Conservation (phyloP, 78 protist species). For the Creolimax fragrantissima region DNA sequence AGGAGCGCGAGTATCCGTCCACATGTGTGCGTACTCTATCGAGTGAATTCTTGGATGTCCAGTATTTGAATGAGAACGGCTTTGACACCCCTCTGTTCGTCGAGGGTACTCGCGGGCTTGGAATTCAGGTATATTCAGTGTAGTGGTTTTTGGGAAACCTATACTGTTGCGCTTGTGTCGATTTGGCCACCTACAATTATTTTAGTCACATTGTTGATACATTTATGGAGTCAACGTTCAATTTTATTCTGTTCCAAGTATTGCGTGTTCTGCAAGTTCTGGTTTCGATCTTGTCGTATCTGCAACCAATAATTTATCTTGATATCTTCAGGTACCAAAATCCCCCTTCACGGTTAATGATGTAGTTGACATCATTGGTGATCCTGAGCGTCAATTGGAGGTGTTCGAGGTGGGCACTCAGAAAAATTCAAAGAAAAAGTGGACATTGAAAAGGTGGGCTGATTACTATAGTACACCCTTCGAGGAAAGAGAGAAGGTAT, state of each 20-base stretch:
- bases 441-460: background rate
- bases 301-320: background rate
- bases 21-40: background rate
- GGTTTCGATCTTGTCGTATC: background rate
- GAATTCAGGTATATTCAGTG: background rate
- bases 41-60: background rate
- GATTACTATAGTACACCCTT: background rate
- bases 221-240: background rate
- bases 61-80: background rate
- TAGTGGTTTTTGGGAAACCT: background rate
- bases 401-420: slow-evolving; percentile 33
- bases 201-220: background rate
- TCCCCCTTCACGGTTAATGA: background rate
- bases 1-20: background rate
- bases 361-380: background rate
- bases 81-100: background rate
- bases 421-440: background rate
- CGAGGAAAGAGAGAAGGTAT: background rate
- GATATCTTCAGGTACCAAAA: background rate
- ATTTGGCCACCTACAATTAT: background rate
- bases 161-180: background rate
- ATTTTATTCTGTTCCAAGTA: background rate
- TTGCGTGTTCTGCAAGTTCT: background rate
- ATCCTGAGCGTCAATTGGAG: background rate
- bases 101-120: background rate